These are phyloP conservation scores for Tylopilus rubrobrunneus DNA, from an alignment of 768 basidiomycete species.

Conservation along the genomic window DNA sequence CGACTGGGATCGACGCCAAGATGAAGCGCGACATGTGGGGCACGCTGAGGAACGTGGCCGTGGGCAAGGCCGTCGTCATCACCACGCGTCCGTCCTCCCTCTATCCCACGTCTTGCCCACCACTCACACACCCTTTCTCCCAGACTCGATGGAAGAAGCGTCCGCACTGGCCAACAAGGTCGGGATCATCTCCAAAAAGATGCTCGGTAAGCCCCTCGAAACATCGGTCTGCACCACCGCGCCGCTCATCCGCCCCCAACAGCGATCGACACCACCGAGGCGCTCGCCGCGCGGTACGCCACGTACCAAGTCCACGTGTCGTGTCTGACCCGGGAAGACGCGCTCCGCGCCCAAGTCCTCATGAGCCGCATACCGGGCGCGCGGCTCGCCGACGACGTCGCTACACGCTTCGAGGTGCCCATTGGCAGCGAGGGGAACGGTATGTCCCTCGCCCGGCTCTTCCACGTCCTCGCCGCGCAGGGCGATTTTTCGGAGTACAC, in stretches of 20 bases:
- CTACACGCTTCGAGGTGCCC: slow-evolving; percentile 72
- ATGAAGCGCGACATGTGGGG: slow-evolving; percentile 72
- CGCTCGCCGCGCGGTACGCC: slow-evolving; percentile 62
- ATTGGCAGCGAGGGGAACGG: slow-evolving; percentile 24
- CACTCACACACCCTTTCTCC: background rate
- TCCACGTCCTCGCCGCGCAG: slow-evolving; percentile 48
- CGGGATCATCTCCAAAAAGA: slow-evolving; percentile 66
- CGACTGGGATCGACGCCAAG: slow-evolving; percentile 78
- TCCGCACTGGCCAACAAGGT: slow-evolving; percentile 74
- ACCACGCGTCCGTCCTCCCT: slow-evolving; percentile 56
- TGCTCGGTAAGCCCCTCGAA: slow-evolving; percentile 48
- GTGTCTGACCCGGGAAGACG: slow-evolving; percentile 60
- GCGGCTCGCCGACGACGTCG: slow-evolving; percentile 67
- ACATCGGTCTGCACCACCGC: too few relatives aligned
- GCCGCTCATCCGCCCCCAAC: background rate
- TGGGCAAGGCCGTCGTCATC: slow-evolving; percentile 67
- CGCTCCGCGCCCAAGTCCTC: slow-evolving; percentile 50
- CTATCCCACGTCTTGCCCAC: background rate
- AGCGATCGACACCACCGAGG: slow-evolving; percentile 67
- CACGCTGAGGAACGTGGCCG: slow-evolving; percentile 59
- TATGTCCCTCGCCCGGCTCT: slow-evolving; percentile 55
- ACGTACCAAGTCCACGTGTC: slow-evolving; percentile 77
- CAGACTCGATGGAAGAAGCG: slow-evolving; percentile 84
- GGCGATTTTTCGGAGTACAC: slow-evolving; percentile 63
- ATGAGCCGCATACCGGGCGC: slow-evolving; percentile 63